Evolutionary conservation across 2,329 filamentous ascomycete species (phyloP), one percentile per base, ranked within the genome.

Genomic region (Aspergillus sp.): DNA sequence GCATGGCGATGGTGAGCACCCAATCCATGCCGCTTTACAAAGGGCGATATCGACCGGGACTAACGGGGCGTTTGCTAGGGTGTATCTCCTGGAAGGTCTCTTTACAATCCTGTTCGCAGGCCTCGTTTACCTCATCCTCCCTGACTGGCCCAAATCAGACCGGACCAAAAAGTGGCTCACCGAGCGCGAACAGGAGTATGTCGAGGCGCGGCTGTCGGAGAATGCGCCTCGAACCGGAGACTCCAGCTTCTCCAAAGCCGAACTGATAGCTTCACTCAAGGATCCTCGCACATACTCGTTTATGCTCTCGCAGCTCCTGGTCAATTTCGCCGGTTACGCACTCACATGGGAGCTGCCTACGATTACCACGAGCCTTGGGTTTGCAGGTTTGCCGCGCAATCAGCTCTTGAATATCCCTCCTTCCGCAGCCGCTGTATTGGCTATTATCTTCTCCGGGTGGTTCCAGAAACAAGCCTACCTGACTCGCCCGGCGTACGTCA

Each of bases 281-380:
- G 54, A 56, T 11, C 51, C 45, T 2, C 48, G 52, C 19, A 56
- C 54, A 9, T 56, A 54, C 16, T 48, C 54, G 1, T 56, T 56
- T 48, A 56, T 56, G 54, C 11, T 56, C 31, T 56, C 54, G 9
- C 54, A 56, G 36, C 31, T 56, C 4, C 54, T 56, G 2, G 49
- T 56, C 34, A 56, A 56, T 14, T 54, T 56, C 31, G 52, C 51
- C 4, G 54, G 54, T 14, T 56, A 56, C 31, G 54, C 54, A 3
- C 34, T 56, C 3, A 49, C 51, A 32, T 56, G 54, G 54, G 51
- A 56, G 42, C 41, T 56, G 11, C 54, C 54, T 2, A 54, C 54
- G 2, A 56, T 56, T n/a, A 56, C 54, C 1, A 56, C 54, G n/a
- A 56, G 54, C 31, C 47, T 56, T 2, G 54, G 54, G 9, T 56